These are phyloP conservation scores for Fraxinus dipetala DNA, from an alignment of 305 asterid species.

Conservation along the genomic window DNA sequence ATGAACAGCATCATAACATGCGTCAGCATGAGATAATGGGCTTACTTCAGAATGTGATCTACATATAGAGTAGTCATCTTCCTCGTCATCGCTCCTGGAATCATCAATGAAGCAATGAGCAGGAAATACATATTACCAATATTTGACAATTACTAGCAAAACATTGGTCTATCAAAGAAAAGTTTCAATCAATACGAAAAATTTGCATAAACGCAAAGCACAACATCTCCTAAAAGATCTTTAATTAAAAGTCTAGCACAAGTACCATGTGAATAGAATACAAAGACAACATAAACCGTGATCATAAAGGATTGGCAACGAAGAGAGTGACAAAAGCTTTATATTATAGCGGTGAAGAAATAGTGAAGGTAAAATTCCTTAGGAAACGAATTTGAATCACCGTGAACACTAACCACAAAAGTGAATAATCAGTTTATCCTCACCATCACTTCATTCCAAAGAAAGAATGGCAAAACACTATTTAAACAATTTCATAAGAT, in stretches of 20 bases:
- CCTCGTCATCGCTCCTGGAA: conserved; percentile 77
- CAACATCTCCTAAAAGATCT: neutral
- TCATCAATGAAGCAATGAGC: conserved; percentile 20
- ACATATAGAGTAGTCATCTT: conserved; percentile 39
- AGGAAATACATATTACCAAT: conserved; percentile 8
- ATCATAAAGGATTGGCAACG: conserved; percentile 6
- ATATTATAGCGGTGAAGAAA: neutral
- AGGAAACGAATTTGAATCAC: conserved; percentile 3
- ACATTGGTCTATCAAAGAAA: conserved; percentile 8
- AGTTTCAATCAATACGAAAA: neutral
- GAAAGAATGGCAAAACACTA: neutral
- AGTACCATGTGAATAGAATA: neutral
- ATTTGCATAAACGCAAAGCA: conserved; percentile 1
- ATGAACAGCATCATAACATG: conserved; percentile 34
- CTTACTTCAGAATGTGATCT: conserved; percentile 49
- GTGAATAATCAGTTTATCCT: conserved; percentile 1
- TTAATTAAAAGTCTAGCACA: conserved; percentile 6
- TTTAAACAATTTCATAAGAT: neutral
- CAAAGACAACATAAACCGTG: conserved; percentile 1
- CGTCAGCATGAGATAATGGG: conserved; percentile 34
- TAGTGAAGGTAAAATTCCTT: neutral
- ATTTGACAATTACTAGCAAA: conserved; percentile 17
- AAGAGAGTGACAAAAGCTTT: conserved; percentile 3
- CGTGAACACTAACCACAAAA: conserved; percentile 3
- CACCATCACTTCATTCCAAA: conserved; percentile 16